phyloP scores from a whole-genome alignment of 495 filamentous ascomycete species.

The Neurospora intermedia region DNA sequence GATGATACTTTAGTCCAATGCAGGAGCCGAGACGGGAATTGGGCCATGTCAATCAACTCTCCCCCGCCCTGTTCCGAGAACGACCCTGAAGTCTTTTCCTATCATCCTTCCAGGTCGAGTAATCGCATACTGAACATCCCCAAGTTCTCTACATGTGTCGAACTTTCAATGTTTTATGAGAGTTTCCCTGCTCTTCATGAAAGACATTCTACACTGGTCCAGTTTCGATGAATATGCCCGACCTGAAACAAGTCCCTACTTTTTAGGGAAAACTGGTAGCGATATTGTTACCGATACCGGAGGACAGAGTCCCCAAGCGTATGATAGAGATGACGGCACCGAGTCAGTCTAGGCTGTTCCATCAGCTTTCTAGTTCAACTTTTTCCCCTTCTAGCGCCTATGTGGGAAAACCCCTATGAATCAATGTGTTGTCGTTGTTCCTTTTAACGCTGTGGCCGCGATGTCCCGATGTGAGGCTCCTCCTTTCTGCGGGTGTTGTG shows the following conservation, averaged over 20 bases:
- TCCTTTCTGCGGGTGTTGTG: not conserved
- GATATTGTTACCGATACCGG: not conserved
- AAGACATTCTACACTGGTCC: not conserved
- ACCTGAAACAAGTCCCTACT: not conserved
- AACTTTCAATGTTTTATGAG: not conserved
- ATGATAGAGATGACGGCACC: not conserved
- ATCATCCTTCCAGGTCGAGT: not conserved
- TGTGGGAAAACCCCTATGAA: not conserved
- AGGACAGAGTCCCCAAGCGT: not conserved
- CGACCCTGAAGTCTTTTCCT: not conserved
- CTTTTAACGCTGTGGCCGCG: not conserved
- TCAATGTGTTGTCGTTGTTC: not conserved
- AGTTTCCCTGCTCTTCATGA: not conserved
- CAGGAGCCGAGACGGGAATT: not conserved
- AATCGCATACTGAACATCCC: not conserved
- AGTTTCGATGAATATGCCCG: not conserved
- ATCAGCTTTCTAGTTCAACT: not conserved
- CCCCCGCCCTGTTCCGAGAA: not conserved
- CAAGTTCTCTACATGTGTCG: not conserved
- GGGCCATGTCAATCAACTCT: not conserved
- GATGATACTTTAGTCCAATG: not conserved
- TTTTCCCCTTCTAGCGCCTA: not conserved
- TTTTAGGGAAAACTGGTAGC: not conserved
- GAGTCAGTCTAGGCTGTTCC: not conserved
- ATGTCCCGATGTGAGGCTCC: not conserved